Conservation (phyloP, 106 monocot species). For the Platanthera zijinensis region DNA sequence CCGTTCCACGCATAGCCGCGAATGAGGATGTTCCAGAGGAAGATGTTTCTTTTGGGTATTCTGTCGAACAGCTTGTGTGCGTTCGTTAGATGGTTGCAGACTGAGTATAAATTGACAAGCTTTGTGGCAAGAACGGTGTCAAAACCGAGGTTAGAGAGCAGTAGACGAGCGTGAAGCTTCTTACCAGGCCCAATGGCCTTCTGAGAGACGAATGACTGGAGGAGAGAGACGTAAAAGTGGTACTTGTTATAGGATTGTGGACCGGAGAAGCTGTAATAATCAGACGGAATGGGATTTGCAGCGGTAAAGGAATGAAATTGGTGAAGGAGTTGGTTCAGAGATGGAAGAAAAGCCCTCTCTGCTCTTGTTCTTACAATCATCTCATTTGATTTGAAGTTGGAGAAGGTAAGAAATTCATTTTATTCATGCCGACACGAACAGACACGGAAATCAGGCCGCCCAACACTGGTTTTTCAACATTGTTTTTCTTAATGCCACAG, state of each 20-base stretch:
- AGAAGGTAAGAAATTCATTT: too few species aligned
- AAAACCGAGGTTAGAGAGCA: constrained; percentile 45
- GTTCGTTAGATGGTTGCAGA: constrained; percentile 8
- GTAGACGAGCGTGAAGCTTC: constrained; percentile 56
- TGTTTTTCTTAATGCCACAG: too few species aligned
- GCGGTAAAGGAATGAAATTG: neutral
- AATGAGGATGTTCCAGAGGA: constrained; percentile 67
- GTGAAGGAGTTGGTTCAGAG: neutral
- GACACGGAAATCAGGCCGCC: too few species aligned
- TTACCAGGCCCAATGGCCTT: constrained; percentile 35
- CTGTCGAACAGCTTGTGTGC: constrained; percentile 54
- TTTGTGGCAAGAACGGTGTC: constrained; percentile 38
- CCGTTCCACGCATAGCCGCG: constrained; percentile 30
- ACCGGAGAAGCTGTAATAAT: neutral
- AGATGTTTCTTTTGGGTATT: constrained; percentile 38
- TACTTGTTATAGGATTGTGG: neutral
- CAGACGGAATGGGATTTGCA: neutral
- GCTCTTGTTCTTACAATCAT: neutral
- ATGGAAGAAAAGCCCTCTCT: neutral
- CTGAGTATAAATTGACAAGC: constrained; percentile 39
- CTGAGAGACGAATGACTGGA: constrained; percentile 26
- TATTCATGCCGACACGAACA: too few species aligned
- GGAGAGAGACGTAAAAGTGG: constrained; percentile 26
- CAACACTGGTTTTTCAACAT: too few species aligned
- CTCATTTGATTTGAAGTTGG: neutral